Base-by-base conservation (phyloP, 306 rosid genomes). In the Malus fusca region DNA sequence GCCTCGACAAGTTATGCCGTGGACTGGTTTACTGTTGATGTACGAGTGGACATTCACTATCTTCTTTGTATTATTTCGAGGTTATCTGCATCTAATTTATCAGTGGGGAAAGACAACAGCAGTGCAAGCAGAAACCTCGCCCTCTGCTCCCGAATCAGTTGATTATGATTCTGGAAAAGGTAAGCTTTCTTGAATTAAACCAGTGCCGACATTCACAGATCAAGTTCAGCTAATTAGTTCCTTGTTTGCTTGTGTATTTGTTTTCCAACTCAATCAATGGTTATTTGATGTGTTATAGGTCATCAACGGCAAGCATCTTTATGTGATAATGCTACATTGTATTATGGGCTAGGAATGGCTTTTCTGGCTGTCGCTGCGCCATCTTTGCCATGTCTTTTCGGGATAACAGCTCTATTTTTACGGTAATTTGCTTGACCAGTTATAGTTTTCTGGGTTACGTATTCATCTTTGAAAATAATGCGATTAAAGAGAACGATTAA, bases 1-100 rank as follows among this genome's bases (percentile, higher is more conserved):
- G 69, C 99, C 99, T 25, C 91, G 83, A 46, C 99, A 96, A 89
- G 98, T 96, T 79, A 81, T 81, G 88, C 99, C 99, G 42, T 96
- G 99, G 98, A 92, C 98, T 77, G 99, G 99, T 68, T 88, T 96
- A 80, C 88, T 96, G 77, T 87, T 96, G 90, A 90, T 89, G 96
- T 96, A 96, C 71, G 99, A 96, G 81, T 96, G 99, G 99, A 90
- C 93, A 28, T 89, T 88, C 85, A 83, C 97, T 61, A 71, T 90
- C 78, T 96, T 92, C 90, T 82, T 88, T 77, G 60, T 90, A 69
- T 74, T 88, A 53, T 92, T 90, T 79, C 96, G 99, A 67, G 93
- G 93, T 44, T 96, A 88, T 84, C 86, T 96, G 69, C 93, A 79
- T 77, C 77, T 90, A 83, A 56, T 90, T 74, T 87, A 84, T 78